These are phyloP conservation scores for Suhomyces sp. DNA, from an alignment of 805 yeast genomes.

Conservation along the genomic window DNA sequence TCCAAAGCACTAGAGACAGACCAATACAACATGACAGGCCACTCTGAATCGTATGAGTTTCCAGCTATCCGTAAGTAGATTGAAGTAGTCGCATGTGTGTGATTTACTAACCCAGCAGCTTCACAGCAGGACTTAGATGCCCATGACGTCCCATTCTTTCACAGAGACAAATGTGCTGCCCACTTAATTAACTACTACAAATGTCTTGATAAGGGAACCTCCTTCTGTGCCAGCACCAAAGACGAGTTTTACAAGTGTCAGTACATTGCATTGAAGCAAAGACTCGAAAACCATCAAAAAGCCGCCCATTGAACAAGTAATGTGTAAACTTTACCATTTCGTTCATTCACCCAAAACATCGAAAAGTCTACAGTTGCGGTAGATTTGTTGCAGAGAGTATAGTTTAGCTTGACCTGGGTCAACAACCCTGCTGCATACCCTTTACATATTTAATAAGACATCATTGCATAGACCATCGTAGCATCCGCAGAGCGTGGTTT, in stretches of 20 bases:
- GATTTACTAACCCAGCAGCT: constrained; percentile 11
- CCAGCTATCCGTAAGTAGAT: constrained; percentile 14
- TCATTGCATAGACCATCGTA: neutral
- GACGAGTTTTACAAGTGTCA: constrained; percentile 45
- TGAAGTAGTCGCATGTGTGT: neutral
- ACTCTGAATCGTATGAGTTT: constrained; percentile 11
- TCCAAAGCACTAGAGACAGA: neutral
- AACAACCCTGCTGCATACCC: neutral
- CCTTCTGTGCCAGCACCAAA: constrained; percentile 38
- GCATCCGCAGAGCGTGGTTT: neutral
- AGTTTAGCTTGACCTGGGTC: neutral
- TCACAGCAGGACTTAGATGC: constrained; percentile 37
- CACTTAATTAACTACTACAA: constrained; percentile 41
- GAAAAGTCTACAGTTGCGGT: neutral
- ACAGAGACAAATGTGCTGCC: constrained; percentile 46
- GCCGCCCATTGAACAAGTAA: neutral
- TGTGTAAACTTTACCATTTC: neutral
- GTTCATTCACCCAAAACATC: neutral
- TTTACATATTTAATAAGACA: neutral
- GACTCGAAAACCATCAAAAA: constrained; percentile 23
- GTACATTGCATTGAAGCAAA: constrained; percentile 39
- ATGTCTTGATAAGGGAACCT: constrained; percentile 43
- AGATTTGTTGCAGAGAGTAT: neutral
- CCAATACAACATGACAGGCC: constrained; percentile 9
- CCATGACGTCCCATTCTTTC: constrained; percentile 39